A percentile compares a stretch with the other conserved stretches of the same genome.
These are phyloP conservation scores for Lentinula boryana DNA, from an alignment of 768 basidiomycete genomes.

Conservation along the genomic window DNA sequence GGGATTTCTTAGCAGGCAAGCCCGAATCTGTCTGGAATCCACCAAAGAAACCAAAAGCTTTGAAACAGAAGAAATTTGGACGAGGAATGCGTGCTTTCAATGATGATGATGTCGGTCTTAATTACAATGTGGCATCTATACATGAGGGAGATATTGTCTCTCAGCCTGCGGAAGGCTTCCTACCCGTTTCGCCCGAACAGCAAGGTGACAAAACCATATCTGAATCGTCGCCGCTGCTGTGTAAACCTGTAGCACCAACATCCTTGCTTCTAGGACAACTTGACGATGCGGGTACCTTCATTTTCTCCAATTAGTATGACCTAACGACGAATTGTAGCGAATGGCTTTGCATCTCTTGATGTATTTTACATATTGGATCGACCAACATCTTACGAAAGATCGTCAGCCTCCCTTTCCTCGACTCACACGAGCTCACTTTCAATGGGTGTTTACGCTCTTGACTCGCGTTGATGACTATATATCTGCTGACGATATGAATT, in stretches of 20 bases:
- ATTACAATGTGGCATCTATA: slow-evolving; percentile 8
- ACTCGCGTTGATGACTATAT: slow-evolving; percentile 63
- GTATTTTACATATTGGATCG: slow-evolving; percentile 83
- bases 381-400: slow-evolving; percentile 44
- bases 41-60: slow-evolving; percentile 26
- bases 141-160: neutral
- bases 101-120: slow-evolving; percentile 18
- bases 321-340: slow-evolving; percentile 33
- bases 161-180: neutral
- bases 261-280: slow-evolving; percentile 51
- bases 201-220: neutral
- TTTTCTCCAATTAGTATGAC: neutral
- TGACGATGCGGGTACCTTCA: slow-evolving; percentile 49
- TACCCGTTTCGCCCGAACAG: neutral
- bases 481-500: slow-evolving; percentile 70
- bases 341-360: slow-evolving; percentile 71
- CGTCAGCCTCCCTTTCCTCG: slow-evolving; percentile 27
- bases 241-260: slow-evolving; percentile 49
- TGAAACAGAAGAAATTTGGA: slow-evolving; percentile 25
- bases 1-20: slow-evolving; percentile 66
- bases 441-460: slow-evolving; percentile 76
- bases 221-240: slow-evolving; percentile 1
- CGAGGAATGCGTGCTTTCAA: slow-evolving; percentile 32
- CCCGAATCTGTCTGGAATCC: slow-evolving; percentile 67
- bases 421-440: slow-evolving; percentile 54